Evolutionary conservation across 2,329 filamentous ascomycete genomes (phyloP), one percentile per base, ranked within the genome.

Genomic region (Xylaria sp.): DNA sequence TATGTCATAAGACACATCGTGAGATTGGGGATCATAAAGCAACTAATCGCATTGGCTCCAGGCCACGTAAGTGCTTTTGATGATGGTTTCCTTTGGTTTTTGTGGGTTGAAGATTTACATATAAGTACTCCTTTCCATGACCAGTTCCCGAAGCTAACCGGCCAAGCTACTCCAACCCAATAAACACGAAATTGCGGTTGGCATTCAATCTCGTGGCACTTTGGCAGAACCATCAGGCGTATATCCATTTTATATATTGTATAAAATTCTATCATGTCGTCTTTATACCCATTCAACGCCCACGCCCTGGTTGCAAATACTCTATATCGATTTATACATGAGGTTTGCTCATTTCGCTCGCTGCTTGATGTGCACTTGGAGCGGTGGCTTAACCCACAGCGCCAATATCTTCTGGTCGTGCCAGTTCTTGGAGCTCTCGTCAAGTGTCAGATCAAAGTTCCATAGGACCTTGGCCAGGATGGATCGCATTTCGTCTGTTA

Each of bases 311-410:
- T 19, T 51, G 12, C 2, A 35, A 42, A 49, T 25, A 25, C 15
- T 45, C 43, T 46, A 33, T 43, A 9, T 43, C 5, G 11, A 51
- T 49, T 55, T 45, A n/a, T 63, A 58, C 37, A 58, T 12, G 7
- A 12, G 21, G 25, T 17, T 15, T 17, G 5, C 4, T 60, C 19
- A 64, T 21, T 17, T 23, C 9, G 17, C 43, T 56, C 61, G 57
- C 38, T 52, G 33, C 33, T 59, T 64, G 15, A 66, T 60, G 25
- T 63, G 50, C 17, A 72, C 70, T 38, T 66, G 28, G 11, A 72
- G 54, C 8, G 71, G 70, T 5, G 70, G 71, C 55, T 72, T 72
- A 35, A 71, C 71, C 70, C 70, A 72, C 6, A 71, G 57, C 2
- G 60, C 57, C 21, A 67, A 64, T 21, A 72, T 72, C 52, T 57